Conservation (phyloP, 768 basidiomycete genomes). For the Tubosaeta sp. region DNA sequence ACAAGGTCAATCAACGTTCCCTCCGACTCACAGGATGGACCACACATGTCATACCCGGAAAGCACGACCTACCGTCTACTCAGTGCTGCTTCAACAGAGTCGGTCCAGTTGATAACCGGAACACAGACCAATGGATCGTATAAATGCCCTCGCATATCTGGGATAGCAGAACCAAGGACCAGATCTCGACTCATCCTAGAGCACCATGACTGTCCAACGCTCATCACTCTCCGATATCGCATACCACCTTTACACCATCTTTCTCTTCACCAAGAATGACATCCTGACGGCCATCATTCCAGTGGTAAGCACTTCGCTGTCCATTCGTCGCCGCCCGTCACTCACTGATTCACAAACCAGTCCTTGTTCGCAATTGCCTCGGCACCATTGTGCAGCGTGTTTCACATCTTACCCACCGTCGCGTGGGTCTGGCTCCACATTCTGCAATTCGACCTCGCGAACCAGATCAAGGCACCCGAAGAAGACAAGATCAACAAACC, state of each 20-base stretch:
- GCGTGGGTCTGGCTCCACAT: conserved; percentile 46
- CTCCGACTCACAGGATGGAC: not conserved
- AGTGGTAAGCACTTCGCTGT: conserved; percentile 33
- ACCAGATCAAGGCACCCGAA: conserved; percentile 38
- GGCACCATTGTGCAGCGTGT: conserved; percentile 25
- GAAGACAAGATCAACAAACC: conserved; percentile 45
- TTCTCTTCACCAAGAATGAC: conserved; percentile 45
- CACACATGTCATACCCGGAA: not conserved
- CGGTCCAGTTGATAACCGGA: not conserved
- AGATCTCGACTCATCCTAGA: not conserved
- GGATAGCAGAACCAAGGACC: not conserved
- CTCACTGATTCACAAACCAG: conserved; percentile 16
- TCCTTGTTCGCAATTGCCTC: conserved; percentile 32
- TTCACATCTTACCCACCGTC: conserved; percentile 24
- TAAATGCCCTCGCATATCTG: not conserved
- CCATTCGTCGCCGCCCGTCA: not conserved
- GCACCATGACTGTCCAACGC: conserved; percentile 19
- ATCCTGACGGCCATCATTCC: conserved; percentile 45
- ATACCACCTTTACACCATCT: conserved; percentile 28
- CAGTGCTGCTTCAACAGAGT: not conserved
- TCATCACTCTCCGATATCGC: conserved; percentile 7
- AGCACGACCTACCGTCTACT: no score
- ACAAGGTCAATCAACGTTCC: conserved; percentile 1
- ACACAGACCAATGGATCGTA: not conserved
- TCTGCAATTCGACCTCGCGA: conserved; percentile 42